A percentile compares a stretch with the other conserved stretches of the same genome.
These are phyloP conservation scores for Exserohilum rostratum DNA, from an alignment of 2,329 filamentous ascomycete genomes.

Conservation along the genomic window DNA sequence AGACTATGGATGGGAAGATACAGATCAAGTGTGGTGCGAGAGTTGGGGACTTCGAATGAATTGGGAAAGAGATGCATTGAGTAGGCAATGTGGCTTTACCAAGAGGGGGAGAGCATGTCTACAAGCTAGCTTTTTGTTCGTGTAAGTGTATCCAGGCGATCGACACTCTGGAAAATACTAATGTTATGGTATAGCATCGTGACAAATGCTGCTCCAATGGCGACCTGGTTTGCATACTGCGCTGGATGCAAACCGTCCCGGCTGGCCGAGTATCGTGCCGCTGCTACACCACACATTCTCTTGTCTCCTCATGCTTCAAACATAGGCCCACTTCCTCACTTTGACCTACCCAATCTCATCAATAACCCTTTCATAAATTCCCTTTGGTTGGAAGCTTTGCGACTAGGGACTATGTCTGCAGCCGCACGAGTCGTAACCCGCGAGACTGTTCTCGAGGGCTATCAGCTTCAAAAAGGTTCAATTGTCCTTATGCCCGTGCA, in stretches of 20 bases:
- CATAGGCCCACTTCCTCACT: background rate
- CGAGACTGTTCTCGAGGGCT: background rate
- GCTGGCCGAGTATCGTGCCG: background rate
- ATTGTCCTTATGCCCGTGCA: background rate
- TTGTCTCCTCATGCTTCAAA: background rate
- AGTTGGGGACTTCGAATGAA: slow-evolving; percentile 1
- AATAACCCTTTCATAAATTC: background rate
- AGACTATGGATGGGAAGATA: background rate
- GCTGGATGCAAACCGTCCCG: background rate
- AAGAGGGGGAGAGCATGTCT: background rate
- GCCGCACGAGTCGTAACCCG: background rate
- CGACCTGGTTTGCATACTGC: slow-evolving; percentile 2
- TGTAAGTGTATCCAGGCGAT: background rate
- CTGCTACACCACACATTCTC: background rate
- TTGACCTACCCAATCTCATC: background rate
- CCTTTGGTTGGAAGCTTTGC: background rate
- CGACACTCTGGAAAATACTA: background rate
- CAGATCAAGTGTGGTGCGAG: background rate
- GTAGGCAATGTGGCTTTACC: background rate
- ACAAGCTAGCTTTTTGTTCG: background rate
- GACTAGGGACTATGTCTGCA: background rate
- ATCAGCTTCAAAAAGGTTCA: background rate
- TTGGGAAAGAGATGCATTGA: background rate
- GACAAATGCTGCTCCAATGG: slow-evolving; percentile 1
- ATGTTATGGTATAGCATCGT: background rate